Conservation (phyloP, 1,284 basidiomycete genomes). For the Cryptococcus sp. region DNA sequence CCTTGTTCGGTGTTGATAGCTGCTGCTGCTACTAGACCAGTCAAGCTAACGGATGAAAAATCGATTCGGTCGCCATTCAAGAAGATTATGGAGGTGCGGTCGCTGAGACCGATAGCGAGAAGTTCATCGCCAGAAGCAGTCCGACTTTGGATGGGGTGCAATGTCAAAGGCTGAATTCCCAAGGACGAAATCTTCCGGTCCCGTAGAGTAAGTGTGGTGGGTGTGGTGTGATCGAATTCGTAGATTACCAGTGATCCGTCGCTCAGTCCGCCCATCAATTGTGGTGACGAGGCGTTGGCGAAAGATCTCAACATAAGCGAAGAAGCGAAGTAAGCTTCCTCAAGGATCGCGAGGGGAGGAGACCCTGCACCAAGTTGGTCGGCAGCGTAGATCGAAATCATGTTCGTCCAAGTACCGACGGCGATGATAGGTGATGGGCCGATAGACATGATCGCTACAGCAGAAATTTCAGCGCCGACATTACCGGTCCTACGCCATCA, state of each 20-base stretch:
- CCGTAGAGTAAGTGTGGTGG: slow-evolving; percentile 28
- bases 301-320: slow-evolving; percentile 37
- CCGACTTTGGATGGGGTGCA: slow-evolving; percentile 6
- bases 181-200: slow-evolving; percentile 47
- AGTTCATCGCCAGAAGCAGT: slow-evolving; percentile 26
- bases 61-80: slow-evolving; percentile 63
- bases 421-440: slow-evolving; percentile 39
- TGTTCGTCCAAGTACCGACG: slow-evolving; percentile 73
- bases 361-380: slow-evolving; percentile 47
- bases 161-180: slow-evolving; percentile 30
- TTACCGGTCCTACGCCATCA: too few relatives aligned
- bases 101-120: slow-evolving; percentile 34
- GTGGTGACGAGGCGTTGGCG: slow-evolving; percentile 33
- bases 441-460: slow-evolving; percentile 17
- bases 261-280: slow-evolving; percentile 71
- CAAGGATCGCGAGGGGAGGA: slow-evolving; percentile 9
- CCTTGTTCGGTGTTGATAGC: slow-evolving; percentile 54
- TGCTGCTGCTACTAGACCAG: slow-evolving; percentile 62
- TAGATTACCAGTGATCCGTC: slow-evolving; percentile 74
- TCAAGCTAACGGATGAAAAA: slow-evolving; percentile 61
- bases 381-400: slow-evolving; percentile 59
- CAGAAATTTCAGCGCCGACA: slow-evolving; percentile 33
- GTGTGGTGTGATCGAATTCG: slow-evolving; percentile 30
- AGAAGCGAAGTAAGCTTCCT: slow-evolving; percentile 18
- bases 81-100: slow-evolving; percentile 49